Evolutionary conservation across 2,329 filamentous ascomycete species (phyloP), one percentile per base, ranked within the genome.

Genomic region (Ophiocordyceps polyrhachis-furcata): DNA sequence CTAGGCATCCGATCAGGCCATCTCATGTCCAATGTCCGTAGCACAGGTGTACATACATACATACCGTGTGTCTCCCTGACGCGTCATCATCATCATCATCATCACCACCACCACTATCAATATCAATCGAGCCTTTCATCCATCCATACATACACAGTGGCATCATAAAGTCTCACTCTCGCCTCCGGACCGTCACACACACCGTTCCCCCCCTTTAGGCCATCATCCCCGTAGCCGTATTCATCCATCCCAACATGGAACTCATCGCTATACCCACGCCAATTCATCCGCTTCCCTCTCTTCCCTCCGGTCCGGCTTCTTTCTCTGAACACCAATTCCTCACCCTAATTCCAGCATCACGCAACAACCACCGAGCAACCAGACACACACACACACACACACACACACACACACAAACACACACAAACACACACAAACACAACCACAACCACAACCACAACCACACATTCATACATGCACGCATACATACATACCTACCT

Each of bases 351-450:
- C 31, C 31, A 32, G 13, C 25, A 15, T 9, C 12, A n/a, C 13
- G 2, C 31, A 32, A 32, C 31, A 32, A 32, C 31, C 31, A 5
- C 31, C 31, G 15, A 32, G 31, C 31, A 32, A 32, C 44, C 47
- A 46, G 47, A 50, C 17, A 11, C n/a, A 11, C 14, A 13, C 44
- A 21, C 20, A n/a, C 19, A 15, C 43, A 46, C 46, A 44, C 44
- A 41, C 32, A 23, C 35, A 40, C 14, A 8, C 38, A 19, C 38
- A 41, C 38, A 19, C 21, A 9, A 2, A 5, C 17, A 19, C 4
- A 19, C 6, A 40, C 3, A 15, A 40, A 19, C 4, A 14, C 5
- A 40, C n/a, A n/a, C n/a, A n/a, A n/a, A n/a, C n/a, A n/a, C n/a
- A n/a, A n/a, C n/a, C n/a, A n/a, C n/a, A n/a, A n/a, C n/a, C n/a